Percentiles rank a stretch among this genome's conserved stretches.
Conservation (phyloP, 2,329 filamentous ascomycete genomes). For the Zarea fungicola region DNA sequence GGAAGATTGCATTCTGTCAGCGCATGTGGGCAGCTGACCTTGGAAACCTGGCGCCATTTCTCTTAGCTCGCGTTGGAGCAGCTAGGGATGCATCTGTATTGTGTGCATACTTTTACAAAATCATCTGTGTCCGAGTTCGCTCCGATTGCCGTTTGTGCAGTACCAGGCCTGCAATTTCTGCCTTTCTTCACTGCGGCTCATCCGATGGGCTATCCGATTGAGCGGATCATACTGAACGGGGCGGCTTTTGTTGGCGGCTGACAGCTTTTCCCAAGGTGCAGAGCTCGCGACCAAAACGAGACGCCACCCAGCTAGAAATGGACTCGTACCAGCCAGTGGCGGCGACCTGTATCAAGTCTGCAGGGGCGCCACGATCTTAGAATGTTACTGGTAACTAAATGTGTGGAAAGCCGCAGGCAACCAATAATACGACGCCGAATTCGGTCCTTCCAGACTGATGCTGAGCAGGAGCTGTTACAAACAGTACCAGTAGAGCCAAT, state of each 20-base stretch:
- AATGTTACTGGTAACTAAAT: neutral
- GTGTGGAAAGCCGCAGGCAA: neutral
- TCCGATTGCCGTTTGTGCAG: too few relatives aligned
- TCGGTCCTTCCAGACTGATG: constrained; percentile 1
- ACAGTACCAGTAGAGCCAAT: neutral
- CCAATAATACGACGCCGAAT: constrained; percentile 2
- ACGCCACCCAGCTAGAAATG: constrained; percentile 1
- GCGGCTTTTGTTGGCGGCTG: too few relatives aligned
- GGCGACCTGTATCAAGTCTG: neutral
- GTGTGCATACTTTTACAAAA: too few relatives aligned
- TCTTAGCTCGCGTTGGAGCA: neutral
- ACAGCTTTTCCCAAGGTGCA: too few relatives aligned
- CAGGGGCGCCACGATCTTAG: constrained; percentile 10
- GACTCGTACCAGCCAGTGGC: constrained; percentile 4
- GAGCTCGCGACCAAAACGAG: neutral
- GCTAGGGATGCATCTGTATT: too few relatives aligned
- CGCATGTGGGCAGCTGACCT: constrained; percentile 5
- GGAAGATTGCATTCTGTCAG: constrained; percentile 2
- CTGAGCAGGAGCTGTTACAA: neutral
- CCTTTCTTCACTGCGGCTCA: too few relatives aligned
- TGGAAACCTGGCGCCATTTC: constrained; percentile 2
- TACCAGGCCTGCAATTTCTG: too few relatives aligned
- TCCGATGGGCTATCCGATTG: too few relatives aligned
- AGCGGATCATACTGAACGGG: too few relatives aligned
- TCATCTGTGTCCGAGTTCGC: too few relatives aligned